Base-by-base conservation (phyloP, 2,329 filamentous ascomycete species). In the Xylariaceae sp. region DNA sequence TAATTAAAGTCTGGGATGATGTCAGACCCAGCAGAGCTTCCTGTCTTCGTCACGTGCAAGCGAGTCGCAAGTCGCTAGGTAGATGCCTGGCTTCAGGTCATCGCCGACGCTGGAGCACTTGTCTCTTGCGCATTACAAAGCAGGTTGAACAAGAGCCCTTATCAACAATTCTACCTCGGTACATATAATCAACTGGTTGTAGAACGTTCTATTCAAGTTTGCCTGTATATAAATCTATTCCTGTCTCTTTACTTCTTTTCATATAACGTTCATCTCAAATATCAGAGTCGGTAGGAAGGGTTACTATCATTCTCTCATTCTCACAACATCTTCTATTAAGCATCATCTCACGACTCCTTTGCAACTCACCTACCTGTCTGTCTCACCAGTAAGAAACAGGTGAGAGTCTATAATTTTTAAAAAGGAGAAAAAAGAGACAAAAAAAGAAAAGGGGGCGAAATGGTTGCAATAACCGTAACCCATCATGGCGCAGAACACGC, bases 401-500 rank as follows among this genome's bases (percentile, higher is more conserved):
- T 4, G 23, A 30, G 23, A 30, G 23, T 30, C 4, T 30, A 30
- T 4, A 30, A 30, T 30, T 30, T 18, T 18, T 18, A 4, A 30
- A 30, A 30, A 30, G 5, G 4, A 30, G 5, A 30, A 30, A 30
- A 30, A 30, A 30, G 23, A 5, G 5, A 30, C 4, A 10, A 42
- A 8, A 7, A 13, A 10, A 35, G 34, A 35, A 11, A 60, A 53
- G 51, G 42, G 13, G 13, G 61, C 6, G 34, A 35, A 58, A 64
- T 53, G 61, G 37, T 83, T 63, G 73, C 74, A 47, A 73, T 85
- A 49, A 74, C 70, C 4, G 65, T 85, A 57, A 75, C 71, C 7
- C 76, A 82, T 64, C 78, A 80, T 65, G 78, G 78, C 58, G 72
- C 72, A 30, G 71, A 73, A 10, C 77, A 80, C 65, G 75, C 73